phyloP scores from a whole-genome alignment of 257 asterid genomes.

The Knoxia roxburghii region DNA sequence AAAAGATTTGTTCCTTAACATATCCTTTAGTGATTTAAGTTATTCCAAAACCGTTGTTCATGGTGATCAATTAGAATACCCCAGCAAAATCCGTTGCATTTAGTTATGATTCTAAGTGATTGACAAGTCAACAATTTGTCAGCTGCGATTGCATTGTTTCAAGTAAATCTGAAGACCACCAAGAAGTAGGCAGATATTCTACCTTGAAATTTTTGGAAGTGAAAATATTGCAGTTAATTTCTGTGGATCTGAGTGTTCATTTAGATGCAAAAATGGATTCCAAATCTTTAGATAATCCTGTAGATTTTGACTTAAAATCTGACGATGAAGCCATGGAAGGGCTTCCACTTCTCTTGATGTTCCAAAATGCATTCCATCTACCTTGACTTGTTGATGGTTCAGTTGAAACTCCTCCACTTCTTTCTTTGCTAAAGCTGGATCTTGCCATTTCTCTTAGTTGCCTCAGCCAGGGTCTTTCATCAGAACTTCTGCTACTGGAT shows the following conservation, averaged over 20 bases:
- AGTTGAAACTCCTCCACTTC: constrained; percentile 22
- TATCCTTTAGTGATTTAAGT: no score
- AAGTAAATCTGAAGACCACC: no score
- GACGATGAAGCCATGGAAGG: constrained; percentile 55
- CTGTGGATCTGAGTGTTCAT: constrained; percentile 15
- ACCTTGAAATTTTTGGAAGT: no score
- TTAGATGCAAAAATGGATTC: constrained; percentile 85
- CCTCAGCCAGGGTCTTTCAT: constrained; percentile 69
- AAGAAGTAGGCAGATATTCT: no score
- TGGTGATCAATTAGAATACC: no score
- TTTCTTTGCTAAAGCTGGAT: constrained; percentile 63
- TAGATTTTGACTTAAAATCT: constrained; percentile 56
- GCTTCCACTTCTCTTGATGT: constrained; percentile 59
- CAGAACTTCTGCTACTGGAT: constrained; percentile 51
- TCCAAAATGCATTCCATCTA: constrained; percentile 64
- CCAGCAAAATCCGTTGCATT: no score
- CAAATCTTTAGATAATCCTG: constrained; percentile 62
- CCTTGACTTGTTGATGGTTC: constrained; percentile 68
- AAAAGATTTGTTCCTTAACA: no score
- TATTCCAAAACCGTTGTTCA: no score
- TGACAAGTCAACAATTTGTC: no score
- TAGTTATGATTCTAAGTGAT: no score
- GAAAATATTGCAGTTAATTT: no score
- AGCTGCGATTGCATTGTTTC: no score
- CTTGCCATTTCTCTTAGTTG: constrained; percentile 73